phyloP scores from a whole-genome alignment of 208 protist genomes.

The Leishmania mexicana region DNA sequence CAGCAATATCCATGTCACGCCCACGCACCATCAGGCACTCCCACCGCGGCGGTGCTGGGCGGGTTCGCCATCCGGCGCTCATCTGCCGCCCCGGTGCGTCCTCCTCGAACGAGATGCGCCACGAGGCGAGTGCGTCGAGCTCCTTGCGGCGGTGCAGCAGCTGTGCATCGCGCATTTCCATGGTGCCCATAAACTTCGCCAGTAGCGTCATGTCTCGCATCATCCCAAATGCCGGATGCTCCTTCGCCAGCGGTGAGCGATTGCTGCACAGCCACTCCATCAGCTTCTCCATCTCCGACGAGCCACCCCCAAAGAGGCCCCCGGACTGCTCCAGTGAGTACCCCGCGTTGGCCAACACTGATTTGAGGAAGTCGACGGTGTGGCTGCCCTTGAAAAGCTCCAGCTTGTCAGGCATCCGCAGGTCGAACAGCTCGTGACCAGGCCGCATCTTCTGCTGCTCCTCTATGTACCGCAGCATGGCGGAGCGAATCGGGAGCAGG shows the following conservation, averaged over 20 bases:
- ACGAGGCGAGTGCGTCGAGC: slow-evolving; percentile 56
- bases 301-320: slow-evolving; percentile 22
- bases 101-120: slow-evolving; percentile 84
- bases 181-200: slow-evolving; percentile 78
- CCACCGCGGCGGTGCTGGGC: slow-evolving; percentile 51
- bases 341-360: slow-evolving; percentile 56
- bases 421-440: slow-evolving; percentile 63
- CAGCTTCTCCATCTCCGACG: slow-evolving; percentile 77
- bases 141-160: slow-evolving; percentile 68
- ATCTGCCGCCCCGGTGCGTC: slow-evolving; percentile 69
- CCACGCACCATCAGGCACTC: slow-evolving; percentile 80
- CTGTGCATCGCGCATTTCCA: slow-evolving; percentile 81
- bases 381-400: slow-evolving; percentile 69
- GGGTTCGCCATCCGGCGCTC: slow-evolving; percentile 77
- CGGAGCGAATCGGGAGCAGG: slow-evolving; percentile 47
- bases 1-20: slow-evolving; percentile 79
- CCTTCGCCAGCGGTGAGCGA: slow-evolving; percentile 52
- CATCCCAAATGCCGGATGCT: slow-evolving; percentile 67
- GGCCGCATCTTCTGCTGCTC: slow-evolving; percentile 24
- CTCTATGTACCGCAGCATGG: slow-evolving; percentile 65
- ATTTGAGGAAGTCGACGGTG: slow-evolving; percentile 66
- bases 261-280: slow-evolving; percentile 72
- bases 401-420: slow-evolving; percentile 77
- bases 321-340: slow-evolving; percentile 58
- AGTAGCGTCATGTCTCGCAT: slow-evolving; percentile 77